Percentiles rank a stretch among this genome's conserved stretches.
Conservation (phyloP, 2,329 filamentous ascomycete species). For the Aureobasidium sp. region DNA sequence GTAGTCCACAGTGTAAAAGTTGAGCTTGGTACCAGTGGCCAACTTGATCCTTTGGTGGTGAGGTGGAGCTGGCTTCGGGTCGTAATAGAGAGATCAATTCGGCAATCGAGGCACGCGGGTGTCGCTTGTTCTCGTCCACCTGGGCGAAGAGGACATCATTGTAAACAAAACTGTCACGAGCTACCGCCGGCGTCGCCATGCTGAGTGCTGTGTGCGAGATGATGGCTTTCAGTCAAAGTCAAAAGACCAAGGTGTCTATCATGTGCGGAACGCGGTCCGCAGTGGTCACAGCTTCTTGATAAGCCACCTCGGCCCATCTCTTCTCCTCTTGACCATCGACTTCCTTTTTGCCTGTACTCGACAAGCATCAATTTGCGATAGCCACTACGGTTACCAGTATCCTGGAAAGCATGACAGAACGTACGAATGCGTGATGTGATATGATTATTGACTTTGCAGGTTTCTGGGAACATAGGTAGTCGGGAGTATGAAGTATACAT, state of each 20-base stretch:
- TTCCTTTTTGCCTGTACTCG: too few relatives aligned
- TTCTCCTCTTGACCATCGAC: background rate
- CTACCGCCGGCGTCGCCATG: constrained; percentile 17
- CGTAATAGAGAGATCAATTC: constrained; percentile 4
- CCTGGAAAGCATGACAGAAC: too few relatives aligned
- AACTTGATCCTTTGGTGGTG: constrained; percentile 51
- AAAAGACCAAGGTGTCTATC: constrained; percentile 8
- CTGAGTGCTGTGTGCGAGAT: background rate
- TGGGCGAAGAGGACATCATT: constrained; percentile 33
- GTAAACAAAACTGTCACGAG: constrained; percentile 34
- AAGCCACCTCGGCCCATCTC: too few relatives aligned
- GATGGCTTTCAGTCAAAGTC: background rate
- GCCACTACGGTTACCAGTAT: too few relatives aligned
- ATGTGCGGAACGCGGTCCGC: background rate
- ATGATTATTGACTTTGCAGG: too few relatives aligned
- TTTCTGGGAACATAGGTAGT: too few relatives aligned
- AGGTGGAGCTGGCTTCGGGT: background rate
- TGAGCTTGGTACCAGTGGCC: constrained; percentile 71
- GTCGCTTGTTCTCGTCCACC: constrained; percentile 31
- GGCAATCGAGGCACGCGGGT: constrained; percentile 29
- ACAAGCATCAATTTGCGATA: too few relatives aligned
- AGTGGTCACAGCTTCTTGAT: constrained; percentile 6
- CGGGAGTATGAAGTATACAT: too few relatives aligned
- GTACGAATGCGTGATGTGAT: too few relatives aligned
- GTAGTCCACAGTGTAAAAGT: constrained; percentile 67